Evolutionary conservation across 2,329 filamentous ascomycete genomes (phyloP), one percentile per base, ranked within the genome.

Genomic region (Ophiocordyceps sinensis): DNA sequence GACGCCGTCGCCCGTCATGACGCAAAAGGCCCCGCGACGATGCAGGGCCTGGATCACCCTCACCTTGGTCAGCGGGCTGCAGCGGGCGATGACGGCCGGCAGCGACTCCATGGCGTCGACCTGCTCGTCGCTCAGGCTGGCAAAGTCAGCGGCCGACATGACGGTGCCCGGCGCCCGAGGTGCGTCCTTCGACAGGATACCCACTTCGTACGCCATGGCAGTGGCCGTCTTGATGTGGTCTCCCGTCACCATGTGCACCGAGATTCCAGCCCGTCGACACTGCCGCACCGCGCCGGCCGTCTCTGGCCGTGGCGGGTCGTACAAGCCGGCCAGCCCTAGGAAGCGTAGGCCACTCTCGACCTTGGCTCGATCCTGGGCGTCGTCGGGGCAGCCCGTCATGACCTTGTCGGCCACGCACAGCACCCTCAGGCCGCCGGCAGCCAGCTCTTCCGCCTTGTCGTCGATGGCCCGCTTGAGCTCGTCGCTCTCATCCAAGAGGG

Each of bases 1-100:
- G 49, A 84, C 79, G 49, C 81, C 80, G 44, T 85, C 79, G 49
- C 81, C 81, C 35, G 80, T 85, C 77, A 85, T 84, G 48, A 79
- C 79, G 49, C 75, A 81, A 56, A 82, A 84, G 2, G 70, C 71
- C 43, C 74, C 70, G 41, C 80, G 73, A 28, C 80, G 71, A 49
- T 82, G 78, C 44, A 85, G 69, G n/a, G 79, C 79, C 53, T 83
- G 77, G 43, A 85, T 79, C 72, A 85, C 80, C 46, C 79, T 71
- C n/a, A 83, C 79, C 58, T 85, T 85, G 30, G 79, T 84, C 42
- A 75, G 64, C 2, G 80, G 80, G 36, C 77, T 79, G 55, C 79
- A 85, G 32, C 80, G 69, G 44, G 80, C 80, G 37, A 85, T 69
- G 3, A 85, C 80, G 8, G 83, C 62, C 0, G 80, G 80, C 2